phyloP scores from a whole-genome alignment of 2,329 filamentous ascomycete species.

The Pestalotiopsis sp. region DNA sequence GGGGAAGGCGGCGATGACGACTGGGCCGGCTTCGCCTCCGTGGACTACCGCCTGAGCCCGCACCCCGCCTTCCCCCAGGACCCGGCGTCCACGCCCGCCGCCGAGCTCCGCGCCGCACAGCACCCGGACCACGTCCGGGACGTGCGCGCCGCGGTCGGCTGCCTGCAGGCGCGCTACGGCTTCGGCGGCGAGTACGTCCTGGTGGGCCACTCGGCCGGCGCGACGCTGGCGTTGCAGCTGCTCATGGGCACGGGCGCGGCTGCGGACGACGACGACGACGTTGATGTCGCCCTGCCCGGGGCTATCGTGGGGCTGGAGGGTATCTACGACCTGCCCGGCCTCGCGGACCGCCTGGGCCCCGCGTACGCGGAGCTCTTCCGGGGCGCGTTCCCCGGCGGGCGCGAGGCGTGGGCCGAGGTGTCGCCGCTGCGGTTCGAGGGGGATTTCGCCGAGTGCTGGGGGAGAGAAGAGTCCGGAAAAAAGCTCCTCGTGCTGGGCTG shows the following conservation, averaged over 20 bases:
- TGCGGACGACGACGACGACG: conserved; percentile 15
- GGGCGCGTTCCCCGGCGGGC: conserved; percentile 61
- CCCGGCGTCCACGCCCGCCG: conserved; percentile 34
- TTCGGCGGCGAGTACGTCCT: conserved; percentile 54
- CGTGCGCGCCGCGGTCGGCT: conserved; percentile 51
- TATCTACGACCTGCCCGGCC: conserved; percentile 64
- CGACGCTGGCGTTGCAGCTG: conserved; percentile 64
- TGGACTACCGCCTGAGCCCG: conserved; percentile 66
- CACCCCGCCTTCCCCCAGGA: conserved; percentile 50
- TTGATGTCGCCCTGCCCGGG: conserved; percentile 41
- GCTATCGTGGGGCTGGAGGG: conserved; percentile 66
- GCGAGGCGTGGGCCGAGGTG: conserved; percentile 51
- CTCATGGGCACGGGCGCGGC: conserved; percentile 45
- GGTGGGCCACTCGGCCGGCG: conserved; percentile 65
- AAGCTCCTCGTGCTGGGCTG: conserved; percentile 41
- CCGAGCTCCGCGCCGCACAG: conserved; percentile 41
- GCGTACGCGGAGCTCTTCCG: conserved; percentile 60
- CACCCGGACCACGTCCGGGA: conserved; percentile 67
- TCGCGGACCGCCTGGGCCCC: conserved; percentile 48
- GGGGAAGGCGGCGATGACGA: conserved; percentile 20
- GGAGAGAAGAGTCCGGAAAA: conserved; percentile 23
- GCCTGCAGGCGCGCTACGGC: conserved; percentile 47
- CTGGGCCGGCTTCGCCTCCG: conserved; percentile 64
- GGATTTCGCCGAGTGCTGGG: conserved; percentile 42
- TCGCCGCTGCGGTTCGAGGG: conserved; percentile 54